A percentile compares a stretch with the other conserved stretches of the same genome.
Conservation (phyloP, 352 stramenopile genomes). For the Lagenidium sp. region DNA sequence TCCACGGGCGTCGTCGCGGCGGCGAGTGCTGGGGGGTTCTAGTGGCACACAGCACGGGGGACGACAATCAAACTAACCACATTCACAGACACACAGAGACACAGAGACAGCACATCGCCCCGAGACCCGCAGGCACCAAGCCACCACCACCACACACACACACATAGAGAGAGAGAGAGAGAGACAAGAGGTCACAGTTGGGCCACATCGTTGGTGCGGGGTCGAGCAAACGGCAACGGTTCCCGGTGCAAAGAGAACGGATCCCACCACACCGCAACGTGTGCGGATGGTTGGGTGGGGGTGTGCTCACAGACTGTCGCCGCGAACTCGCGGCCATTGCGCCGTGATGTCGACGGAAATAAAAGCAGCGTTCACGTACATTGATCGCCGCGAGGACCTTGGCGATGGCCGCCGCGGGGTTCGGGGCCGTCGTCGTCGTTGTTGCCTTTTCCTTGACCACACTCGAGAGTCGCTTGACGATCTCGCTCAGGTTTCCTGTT, state of each 20-base stretch:
- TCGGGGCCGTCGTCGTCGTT: too few relatives aligned
- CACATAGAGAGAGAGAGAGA: constrained; percentile 6
- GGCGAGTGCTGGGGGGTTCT: constrained; percentile 20
- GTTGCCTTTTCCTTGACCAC: constrained; percentile 59
- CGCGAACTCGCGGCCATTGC: background rate
- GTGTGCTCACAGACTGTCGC: too few relatives aligned
- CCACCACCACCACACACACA: constrained; percentile 10
- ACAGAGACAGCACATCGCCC: constrained; percentile 14
- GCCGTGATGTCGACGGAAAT: background rate
- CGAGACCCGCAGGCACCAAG: constrained; percentile 10
- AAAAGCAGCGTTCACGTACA: constrained; percentile 4
- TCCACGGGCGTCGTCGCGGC: constrained; percentile 31
- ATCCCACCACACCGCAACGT: background rate
- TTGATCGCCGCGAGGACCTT: background rate
- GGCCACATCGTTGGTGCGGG: too few relatives aligned
- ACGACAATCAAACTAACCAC: constrained; percentile 3
- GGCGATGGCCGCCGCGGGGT: constrained; percentile 20
- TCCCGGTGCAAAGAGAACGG: too few relatives aligned
- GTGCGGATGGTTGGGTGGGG: background rate
- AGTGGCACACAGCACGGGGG: constrained; percentile 25
- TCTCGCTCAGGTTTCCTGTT: constrained; percentile 30
- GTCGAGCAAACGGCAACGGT: too few relatives aligned
- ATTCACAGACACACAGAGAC: constrained; percentile 7
- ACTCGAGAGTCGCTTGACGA: constrained; percentile 50
- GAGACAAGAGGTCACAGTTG: too few relatives aligned